Conservation (phyloP, 2,329 filamentous ascomycete species). For the Colletotrichum horii region DNA sequence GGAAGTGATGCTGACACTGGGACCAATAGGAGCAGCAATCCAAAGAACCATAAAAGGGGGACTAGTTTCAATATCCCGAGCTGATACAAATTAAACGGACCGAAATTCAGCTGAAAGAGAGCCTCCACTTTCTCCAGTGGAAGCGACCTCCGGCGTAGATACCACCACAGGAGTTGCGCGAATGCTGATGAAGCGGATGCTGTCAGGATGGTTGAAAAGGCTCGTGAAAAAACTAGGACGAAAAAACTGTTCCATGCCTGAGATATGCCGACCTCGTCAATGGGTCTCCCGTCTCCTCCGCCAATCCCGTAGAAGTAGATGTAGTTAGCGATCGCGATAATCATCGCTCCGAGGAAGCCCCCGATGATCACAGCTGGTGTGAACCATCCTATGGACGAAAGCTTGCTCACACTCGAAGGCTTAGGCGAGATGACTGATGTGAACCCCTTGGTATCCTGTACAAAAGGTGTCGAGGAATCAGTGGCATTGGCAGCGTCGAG, state of each 20-base stretch:
- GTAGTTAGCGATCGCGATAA: background rate
- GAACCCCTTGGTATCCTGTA: background rate
- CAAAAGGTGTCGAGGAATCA: background rate
- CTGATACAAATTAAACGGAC: background rate
- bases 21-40: background rate
- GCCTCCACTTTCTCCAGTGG: background rate
- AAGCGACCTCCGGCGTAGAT: background rate
- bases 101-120: background rate
- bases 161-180: background rate
- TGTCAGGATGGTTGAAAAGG: background rate
- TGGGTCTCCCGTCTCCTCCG: background rate
- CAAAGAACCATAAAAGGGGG: background rate
- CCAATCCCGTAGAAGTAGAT: background rate
- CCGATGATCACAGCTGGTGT: background rate
- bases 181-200: background rate
- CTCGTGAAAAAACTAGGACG: background rate
- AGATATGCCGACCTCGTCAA: background rate
- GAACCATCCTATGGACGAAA: background rate
- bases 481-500: background rate
- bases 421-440: background rate
- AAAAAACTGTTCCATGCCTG: background rate
- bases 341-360: background rate
- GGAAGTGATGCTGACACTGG: background rate
- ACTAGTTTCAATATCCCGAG: background rate
- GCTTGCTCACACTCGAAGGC: background rate